A percentile compares a stretch with the other conserved stretches of the same genome.
Conservation (phyloP, 1,284 basidiomycete species). For the Sporisorium exsertum region DNA sequence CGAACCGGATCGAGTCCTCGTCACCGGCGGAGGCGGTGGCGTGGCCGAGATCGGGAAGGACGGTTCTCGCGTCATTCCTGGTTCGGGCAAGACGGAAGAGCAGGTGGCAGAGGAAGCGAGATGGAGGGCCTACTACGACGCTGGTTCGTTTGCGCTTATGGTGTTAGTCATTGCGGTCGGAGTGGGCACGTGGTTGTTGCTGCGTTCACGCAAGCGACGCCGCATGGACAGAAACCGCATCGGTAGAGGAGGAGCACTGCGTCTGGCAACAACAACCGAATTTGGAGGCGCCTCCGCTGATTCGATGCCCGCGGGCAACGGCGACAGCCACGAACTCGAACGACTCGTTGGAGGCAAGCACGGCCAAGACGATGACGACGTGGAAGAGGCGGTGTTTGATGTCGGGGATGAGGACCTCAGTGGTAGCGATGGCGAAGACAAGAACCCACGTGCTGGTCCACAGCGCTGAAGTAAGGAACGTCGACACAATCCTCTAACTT, state of each 20-base stretch:
- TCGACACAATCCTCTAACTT: conserved; percentile 1
- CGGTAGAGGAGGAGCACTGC: conserved; percentile 32
- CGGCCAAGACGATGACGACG: conserved; percentile 45
- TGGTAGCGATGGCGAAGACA: conserved; percentile 20
- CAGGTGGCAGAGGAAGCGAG: conserved; percentile 64
- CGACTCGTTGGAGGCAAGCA: conserved; percentile 36
- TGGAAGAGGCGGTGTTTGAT: conserved; percentile 69
- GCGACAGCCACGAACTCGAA: conserved; percentile 51
- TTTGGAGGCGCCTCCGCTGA: conserved; percentile 9
- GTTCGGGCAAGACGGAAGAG: conserved; percentile 67
- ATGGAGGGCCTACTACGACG: conserved; percentile 73
- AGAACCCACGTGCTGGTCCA: conserved; percentile 11
- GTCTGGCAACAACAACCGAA: conserved; percentile 32
- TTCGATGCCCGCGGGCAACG: conserved; percentile 53
- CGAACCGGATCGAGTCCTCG: conserved; percentile 72
- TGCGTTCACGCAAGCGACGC: conserved; percentile 74
- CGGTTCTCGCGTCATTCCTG: conserved; percentile 71
- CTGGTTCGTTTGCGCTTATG: conserved; percentile 85
- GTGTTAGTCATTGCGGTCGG: conserved; percentile 79
- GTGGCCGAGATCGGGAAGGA: conserved; percentile 36
- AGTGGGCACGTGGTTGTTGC: conserved; percentile 82
- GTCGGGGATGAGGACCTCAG: conserved; percentile 71
- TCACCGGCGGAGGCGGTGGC: conserved; percentile 50
- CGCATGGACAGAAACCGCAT: conserved; percentile 29
- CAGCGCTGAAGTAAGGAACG: conserved; percentile 6